Evolutionary conservation across 1,139 yeast genomes (phyloP), one percentile per base, ranked within the genome.

Genomic region (Diutina catenulata): DNA sequence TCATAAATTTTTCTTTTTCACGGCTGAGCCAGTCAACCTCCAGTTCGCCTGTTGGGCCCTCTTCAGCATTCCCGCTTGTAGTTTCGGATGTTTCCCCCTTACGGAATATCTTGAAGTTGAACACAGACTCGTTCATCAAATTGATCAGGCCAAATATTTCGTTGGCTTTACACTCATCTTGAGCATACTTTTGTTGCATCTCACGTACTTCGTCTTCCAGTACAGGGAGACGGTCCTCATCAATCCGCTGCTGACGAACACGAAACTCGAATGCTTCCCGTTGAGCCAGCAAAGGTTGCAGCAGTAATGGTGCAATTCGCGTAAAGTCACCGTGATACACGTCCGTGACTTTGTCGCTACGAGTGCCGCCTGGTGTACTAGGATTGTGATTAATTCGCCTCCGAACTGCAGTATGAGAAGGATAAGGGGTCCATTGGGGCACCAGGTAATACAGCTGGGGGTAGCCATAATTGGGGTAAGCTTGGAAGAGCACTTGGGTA

Each of bases 221-320:
- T 3, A 54, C 63, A 5, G 64, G 64, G n/a, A 52, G 46, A 31
- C 65, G 54, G 41, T 64, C 70, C 33, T 60, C 64, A 14, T 56
- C 60, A 14, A 49, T 33, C 22, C 37, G 29, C 3, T 52, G 36
- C 23, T 27, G 43, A 19, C 26, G 40, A 26, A 26, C 43, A 22
- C 45, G 43, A 9, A 42, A 38, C 13, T 52, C 62, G 43, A 73
- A 74, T 39, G 55, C 60, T 42, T 67, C 74, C 25, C 60, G 29
- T 48, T 72, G 76, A 0, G 80, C 70, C 28, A 74, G 65, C 23
- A 73, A 57, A 8, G 80, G 80, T 48, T 74, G 80, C 3, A 76
- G 69, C 23, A 56, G 56, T 26, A 68, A 47, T 3, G 79, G 80
- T 0, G 79, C 78, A 27, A 59, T 62, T 43, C 60, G 62, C 18